Evolutionary conservation across 805 yeast species (phyloP).

Genomic region (Candida railenensis): DNA sequence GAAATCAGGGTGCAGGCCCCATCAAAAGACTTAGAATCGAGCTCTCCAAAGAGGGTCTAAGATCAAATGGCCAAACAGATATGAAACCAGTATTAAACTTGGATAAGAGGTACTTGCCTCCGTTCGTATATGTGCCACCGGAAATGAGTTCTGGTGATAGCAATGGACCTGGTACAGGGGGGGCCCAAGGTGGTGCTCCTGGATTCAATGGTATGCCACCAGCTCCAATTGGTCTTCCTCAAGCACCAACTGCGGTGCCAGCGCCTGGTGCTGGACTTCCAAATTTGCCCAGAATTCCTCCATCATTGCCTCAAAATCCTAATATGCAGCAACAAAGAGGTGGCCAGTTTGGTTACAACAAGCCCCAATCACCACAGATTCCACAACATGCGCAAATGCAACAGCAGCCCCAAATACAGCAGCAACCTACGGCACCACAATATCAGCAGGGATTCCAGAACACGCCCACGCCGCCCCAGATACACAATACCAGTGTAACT

Average conservation of each 20-base stretch:
- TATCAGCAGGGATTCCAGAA: slow-evolving; percentile 2
- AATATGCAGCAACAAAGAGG: slow-evolving; percentile 6
- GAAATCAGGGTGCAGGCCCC: slow-evolving; percentile 30
- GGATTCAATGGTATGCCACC: slow-evolving; percentile 1
- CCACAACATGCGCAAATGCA: slow-evolving; percentile 5
- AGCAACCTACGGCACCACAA: slow-evolving; percentile 5
- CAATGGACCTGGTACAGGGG: not conserved
- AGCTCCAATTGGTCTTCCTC: not conserved
- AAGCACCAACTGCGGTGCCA: no score
- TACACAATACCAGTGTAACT: not conserved
- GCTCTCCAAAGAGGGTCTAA: slow-evolving; percentile 58
- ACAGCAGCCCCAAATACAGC: not conserved
- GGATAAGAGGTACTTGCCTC: slow-evolving; percentile 49
- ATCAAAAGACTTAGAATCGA: slow-evolving; percentile 47
- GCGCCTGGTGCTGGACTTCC: not conserved
- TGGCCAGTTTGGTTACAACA: not conserved
- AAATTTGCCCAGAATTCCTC: slow-evolving; percentile 5
- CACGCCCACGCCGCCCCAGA: slow-evolving; percentile 3
- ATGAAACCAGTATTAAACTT: slow-evolving; percentile 44
- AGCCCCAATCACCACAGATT: slow-evolving; percentile 13
- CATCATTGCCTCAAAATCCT: slow-evolving; percentile 6
- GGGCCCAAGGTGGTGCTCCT: not conserved
- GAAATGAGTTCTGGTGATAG: slow-evolving; percentile 31
- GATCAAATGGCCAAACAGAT: slow-evolving; percentile 32
- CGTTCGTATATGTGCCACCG: slow-evolving; percentile 56